phyloP scores from a whole-genome alignment of 169 alveolate genomes.

The Cryptosporidium sp. region DNA sequence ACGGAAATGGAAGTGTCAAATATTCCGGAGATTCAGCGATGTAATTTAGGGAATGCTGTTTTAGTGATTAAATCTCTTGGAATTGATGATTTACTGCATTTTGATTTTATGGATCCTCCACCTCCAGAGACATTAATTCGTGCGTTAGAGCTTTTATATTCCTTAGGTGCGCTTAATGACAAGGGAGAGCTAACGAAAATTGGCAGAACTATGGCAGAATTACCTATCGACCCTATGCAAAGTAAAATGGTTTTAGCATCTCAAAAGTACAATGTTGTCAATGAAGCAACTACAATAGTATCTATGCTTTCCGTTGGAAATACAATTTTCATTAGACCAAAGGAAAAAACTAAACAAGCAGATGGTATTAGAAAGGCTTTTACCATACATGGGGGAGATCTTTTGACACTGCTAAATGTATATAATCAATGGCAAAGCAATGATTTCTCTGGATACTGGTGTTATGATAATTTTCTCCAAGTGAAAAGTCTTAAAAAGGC shows the following conservation, averaged over 20 bases:
- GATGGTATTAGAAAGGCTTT: constrained; percentile 96
- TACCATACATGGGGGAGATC: constrained; percentile 97
- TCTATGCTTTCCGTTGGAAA: constrained; percentile 98
- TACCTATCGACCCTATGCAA: constrained; percentile 98
- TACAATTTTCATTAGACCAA: constrained; percentile 96
- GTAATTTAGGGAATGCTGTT: constrained; percentile 94
- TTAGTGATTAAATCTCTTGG: constrained; percentile 94
- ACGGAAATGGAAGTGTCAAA: constrained; percentile 96
- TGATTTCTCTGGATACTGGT: constrained; percentile 93
- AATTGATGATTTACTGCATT: constrained; percentile 97
- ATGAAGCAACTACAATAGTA: constrained; percentile 94
- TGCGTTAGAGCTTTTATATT: constrained; percentile 96
- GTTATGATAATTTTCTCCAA: constrained; percentile 97
- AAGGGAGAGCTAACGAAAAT: constrained; percentile 95
- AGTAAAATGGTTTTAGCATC: constrained; percentile 81
- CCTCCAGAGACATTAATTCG: constrained; percentile 96
- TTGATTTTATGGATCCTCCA: constrained; percentile 99
- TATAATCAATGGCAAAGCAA: constrained; percentile 97
- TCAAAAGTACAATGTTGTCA: constrained; percentile 95
- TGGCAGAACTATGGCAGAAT: constrained; percentile 99
- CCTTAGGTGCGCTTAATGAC: constrained; percentile 97
- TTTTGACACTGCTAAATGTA: constrained; percentile 94
- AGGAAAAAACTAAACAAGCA: constrained; percentile 97
- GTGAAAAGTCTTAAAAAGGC: constrained; percentile 95
- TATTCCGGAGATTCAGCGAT: constrained; percentile 96